Conservation (phyloP, 352 stramenopile species). For the Phytopythium montanum region DNA sequence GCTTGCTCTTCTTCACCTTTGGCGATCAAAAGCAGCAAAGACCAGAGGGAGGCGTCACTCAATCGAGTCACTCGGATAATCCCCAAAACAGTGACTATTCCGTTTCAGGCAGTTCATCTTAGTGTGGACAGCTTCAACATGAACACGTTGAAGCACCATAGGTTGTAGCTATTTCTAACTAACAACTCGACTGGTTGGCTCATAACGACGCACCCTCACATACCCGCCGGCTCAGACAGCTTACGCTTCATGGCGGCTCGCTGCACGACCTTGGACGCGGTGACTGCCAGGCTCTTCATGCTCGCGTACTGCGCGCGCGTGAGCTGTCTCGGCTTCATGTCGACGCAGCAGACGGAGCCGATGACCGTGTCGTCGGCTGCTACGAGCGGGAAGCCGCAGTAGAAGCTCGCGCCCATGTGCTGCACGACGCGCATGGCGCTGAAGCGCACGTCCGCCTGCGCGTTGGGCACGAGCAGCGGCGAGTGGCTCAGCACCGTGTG, state of each 20-base stretch:
- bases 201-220: background rate
- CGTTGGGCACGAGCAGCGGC: slow-evolving; percentile 56
- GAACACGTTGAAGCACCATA: too few relatives aligned
- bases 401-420: slow-evolving; percentile 51
- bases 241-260: background rate
- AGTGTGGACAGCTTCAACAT: too few relatives aligned
- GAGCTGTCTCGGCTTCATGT: slow-evolving; percentile 40
- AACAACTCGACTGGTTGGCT: too few relatives aligned
- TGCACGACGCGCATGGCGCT: slow-evolving; percentile 27
- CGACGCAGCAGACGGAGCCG: slow-evolving; percentile 57
- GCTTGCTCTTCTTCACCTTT: slow-evolving; percentile 1
- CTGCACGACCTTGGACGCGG: slow-evolving; percentile 43
- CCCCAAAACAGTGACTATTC: background rate
- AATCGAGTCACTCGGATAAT: background rate
- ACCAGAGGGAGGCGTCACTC: background rate
- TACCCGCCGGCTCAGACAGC: background rate
- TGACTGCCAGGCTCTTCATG: slow-evolving; percentile 49
- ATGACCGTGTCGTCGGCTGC: slow-evolving; percentile 49
- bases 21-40: background rate
- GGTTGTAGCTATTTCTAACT: too few relatives aligned
- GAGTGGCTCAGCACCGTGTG: slow-evolving; percentile 58
- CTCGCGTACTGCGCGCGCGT: slow-evolving; percentile 52
- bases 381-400: slow-evolving; percentile 70
- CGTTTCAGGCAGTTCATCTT: too few relatives aligned
- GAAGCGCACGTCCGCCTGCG: slow-evolving; percentile 69